Conservation (phyloP, 139 green algal genomes). For the Haematococcus lacustris region DNA sequence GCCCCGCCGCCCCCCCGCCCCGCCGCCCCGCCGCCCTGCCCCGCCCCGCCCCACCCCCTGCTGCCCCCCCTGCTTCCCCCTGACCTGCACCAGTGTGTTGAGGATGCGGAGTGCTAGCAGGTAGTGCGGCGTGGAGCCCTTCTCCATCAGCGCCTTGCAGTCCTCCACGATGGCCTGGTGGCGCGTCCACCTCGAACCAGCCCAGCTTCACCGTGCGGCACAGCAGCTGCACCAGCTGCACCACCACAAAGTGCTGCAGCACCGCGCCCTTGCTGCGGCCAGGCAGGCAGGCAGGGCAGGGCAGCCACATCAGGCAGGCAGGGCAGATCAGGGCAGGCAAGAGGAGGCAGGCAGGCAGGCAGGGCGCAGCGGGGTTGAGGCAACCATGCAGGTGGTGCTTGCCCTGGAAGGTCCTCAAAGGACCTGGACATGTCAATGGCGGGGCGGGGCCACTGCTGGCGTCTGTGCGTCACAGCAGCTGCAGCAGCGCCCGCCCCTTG, state of each 20-base stretch:
- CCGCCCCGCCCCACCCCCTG: too few species aligned
- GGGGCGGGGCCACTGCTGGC: not conserved
- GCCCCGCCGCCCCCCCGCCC: too few species aligned
- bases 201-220: slow-evolving; percentile 89
- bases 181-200: slow-evolving; percentile 88
- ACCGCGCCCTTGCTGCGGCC: slow-evolving; percentile 54
- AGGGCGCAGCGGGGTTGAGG: too few species aligned
- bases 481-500: not conserved
- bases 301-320: not conserved
- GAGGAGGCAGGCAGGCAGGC: too few species aligned
- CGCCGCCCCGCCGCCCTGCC: too few species aligned
- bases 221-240: slow-evolving; percentile 70
- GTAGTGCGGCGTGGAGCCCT: slow-evolving; percentile 60
- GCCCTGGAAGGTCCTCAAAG: not conserved
- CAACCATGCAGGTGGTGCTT: too few species aligned
- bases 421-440: not conserved
- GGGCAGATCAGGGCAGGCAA: too few species aligned
- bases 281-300: not conserved
- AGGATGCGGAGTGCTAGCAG: slow-evolving; percentile 86
- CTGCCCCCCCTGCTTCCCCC: not conserved
- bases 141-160: slow-evolving; percentile 53
- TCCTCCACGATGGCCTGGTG: slow-evolving; percentile 82
- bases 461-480: not conserved
- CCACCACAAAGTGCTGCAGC: slow-evolving; percentile 78
- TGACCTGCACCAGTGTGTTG: slow-evolving; percentile 65